phyloP scores from a whole-genome alignment of 2,329 filamentous ascomycete genomes.

The Anisogramma anomala region DNA sequence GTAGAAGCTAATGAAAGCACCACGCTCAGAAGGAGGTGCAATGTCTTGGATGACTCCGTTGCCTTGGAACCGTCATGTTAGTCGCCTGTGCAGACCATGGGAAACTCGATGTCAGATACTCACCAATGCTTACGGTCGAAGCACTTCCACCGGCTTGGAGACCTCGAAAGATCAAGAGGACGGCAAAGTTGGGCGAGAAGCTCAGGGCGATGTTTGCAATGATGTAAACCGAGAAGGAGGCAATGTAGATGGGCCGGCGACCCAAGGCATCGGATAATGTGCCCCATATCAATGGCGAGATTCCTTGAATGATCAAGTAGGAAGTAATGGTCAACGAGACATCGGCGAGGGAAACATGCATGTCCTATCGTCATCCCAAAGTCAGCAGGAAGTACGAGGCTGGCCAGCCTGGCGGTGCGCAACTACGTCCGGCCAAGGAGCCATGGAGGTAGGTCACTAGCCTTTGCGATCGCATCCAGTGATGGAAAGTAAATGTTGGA shows the following conservation, averaged over 20 bases:
- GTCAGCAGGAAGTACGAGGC: no score
- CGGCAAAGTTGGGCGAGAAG: conserved; percentile 30
- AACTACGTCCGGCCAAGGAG: no score
- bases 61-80: conserved; percentile 7
- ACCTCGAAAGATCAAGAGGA: conserved; percentile 33
- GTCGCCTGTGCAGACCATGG: background rate
- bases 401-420: no score
- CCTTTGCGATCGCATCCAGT: conserved; percentile 25
- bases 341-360: conserved; percentile 20
- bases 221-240: conserved; percentile 36
- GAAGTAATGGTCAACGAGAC: conserved; percentile 32
- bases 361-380: conserved; percentile 16
- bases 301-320: conserved; percentile 40
- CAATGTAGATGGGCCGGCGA: conserved; percentile 32
- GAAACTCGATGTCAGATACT: no score
- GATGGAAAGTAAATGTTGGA: conserved; percentile 41
- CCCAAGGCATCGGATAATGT: conserved; percentile 36
- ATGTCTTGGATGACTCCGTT: conserved; percentile 26
- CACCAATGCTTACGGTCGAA: conserved; percentile 36
- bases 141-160: conserved; percentile 37
- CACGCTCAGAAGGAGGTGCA: conserved; percentile 20
- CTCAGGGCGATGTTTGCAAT: conserved; percentile 34
- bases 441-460: background rate
- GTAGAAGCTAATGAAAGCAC: conserved; percentile 22
- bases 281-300: conserved; percentile 37